phyloP scores from a whole-genome alignment of 2,329 filamentous ascomycete genomes.

The Lecanicillium sp. region DNA sequence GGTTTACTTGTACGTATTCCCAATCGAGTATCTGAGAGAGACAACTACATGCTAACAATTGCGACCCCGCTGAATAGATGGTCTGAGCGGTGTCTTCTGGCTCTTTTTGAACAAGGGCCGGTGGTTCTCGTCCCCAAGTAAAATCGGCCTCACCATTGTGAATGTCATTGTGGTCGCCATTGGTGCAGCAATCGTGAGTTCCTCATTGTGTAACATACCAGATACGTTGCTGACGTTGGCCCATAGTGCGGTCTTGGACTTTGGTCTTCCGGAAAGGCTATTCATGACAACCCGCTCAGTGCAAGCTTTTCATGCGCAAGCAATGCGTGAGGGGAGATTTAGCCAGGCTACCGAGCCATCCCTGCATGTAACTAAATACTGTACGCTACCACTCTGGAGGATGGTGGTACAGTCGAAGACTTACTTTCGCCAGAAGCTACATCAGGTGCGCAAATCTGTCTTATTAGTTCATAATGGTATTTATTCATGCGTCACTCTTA shows the following conservation, averaged over 20 bases:
- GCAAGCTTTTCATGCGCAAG: background rate
- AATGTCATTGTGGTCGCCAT: background rate
- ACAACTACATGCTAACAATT: background rate
- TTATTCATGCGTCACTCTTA: too few relatives aligned
- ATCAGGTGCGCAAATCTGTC: too few relatives aligned
- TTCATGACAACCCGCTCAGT: background rate
- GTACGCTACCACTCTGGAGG: too few relatives aligned
- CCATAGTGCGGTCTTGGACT: background rate
- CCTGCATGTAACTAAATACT: too few relatives aligned
- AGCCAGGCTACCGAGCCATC: too few relatives aligned
- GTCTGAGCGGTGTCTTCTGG: background rate
- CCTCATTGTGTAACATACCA: background rate
- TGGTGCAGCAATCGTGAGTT: background rate
- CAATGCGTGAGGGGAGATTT: background rate
- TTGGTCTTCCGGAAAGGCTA: background rate
- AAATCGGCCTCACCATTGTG: background rate
- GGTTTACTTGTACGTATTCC: background rate
- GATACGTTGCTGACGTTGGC: background rate
- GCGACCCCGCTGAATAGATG: background rate
- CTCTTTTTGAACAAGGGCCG: background rate
- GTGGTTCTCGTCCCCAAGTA: background rate
- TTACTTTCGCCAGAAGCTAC: too few relatives aligned
- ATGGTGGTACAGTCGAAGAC: too few relatives aligned
- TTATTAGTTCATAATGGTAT: too few relatives aligned
- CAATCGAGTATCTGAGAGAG: background rate